phyloP scores from a whole-genome alignment of 257 asterid species.

The Solanum chiquidenum region DNA sequence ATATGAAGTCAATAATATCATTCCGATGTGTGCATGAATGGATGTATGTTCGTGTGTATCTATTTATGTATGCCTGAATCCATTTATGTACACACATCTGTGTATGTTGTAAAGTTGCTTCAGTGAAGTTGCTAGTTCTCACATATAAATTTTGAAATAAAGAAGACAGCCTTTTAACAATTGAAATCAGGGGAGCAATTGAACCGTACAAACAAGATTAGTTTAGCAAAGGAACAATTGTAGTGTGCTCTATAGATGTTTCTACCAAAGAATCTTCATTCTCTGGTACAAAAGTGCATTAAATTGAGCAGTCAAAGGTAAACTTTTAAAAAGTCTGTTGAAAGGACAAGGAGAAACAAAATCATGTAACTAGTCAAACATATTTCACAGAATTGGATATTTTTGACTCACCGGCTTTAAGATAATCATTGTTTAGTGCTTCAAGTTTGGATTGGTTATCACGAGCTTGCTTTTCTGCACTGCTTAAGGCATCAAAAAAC shows the following conservation, averaged over 20 bases:
- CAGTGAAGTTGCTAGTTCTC: not conserved
- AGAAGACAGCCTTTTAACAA: not conserved
- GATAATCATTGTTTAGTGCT: conserved; percentile 42
- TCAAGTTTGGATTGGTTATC: conserved; percentile 61
- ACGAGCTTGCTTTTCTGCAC: conserved; percentile 84
- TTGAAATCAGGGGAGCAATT: not conserved
- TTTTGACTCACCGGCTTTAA: conserved; percentile 55
- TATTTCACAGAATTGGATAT: not conserved
- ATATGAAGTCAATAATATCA: not conserved
- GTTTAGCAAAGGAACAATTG: not conserved
- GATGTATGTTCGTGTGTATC: not conserved
- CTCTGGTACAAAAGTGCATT: not conserved
- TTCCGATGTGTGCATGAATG: not conserved
- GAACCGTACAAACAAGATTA: not conserved
- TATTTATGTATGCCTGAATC: not conserved
- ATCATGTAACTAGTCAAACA: not conserved
- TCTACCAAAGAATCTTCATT: not conserved
- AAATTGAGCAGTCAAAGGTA: not conserved
- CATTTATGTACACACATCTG: not conserved
- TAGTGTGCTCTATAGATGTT: not conserved
- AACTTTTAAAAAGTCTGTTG: not conserved
- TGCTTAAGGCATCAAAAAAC: conserved; percentile 84
- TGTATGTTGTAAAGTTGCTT: not conserved
- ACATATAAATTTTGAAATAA: not conserved
- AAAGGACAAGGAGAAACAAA: not conserved